A percentile compares a stretch with the other conserved stretches of the same genome.
These are phyloP conservation scores for Gossypium turneri DNA, from an alignment of 345 rosid species.

Conservation along the genomic window DNA sequence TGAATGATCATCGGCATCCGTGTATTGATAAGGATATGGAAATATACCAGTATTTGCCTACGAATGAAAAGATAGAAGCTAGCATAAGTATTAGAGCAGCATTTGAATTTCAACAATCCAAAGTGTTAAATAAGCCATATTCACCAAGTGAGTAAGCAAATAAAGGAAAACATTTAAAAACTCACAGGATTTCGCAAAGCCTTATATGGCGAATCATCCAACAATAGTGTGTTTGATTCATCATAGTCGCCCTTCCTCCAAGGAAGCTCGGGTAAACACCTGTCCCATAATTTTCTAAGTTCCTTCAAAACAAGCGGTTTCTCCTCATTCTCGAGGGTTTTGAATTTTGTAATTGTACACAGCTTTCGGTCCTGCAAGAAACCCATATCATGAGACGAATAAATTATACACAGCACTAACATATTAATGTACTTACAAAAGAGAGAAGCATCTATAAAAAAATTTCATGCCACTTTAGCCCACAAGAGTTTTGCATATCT, in stretches of 20 bases:
- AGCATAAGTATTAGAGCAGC: constrained; percentile 8
- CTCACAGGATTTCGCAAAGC: constrained; percentile 81
- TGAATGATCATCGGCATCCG: constrained; percentile 41
- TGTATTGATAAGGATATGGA: constrained; percentile 54
- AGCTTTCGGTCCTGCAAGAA: constrained; percentile 45
- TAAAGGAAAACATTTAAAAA: background rate
- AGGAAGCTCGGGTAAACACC: constrained; percentile 31
- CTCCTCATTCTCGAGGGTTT: constrained; percentile 43
- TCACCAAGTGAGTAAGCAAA: background rate
- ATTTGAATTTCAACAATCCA: background rate
- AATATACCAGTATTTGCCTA: constrained; percentile 75
- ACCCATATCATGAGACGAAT: background rate
- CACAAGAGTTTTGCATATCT: background rate
- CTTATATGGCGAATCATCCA: constrained; percentile 90
- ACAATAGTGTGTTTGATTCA: constrained; percentile 68
- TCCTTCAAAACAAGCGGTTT: constrained; percentile 81
- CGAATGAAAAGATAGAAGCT: constrained; percentile 16
- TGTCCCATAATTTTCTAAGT: constrained; percentile 61
- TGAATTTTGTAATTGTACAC: constrained; percentile 54
- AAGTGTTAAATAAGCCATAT: background rate
- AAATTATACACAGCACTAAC: background rate
- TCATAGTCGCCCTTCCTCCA: constrained; percentile 59
- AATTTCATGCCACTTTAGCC: background rate
- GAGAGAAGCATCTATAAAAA: background rate
- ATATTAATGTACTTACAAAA: background rate